phyloP scores from a whole-genome alignment of 2,329 filamentous ascomycete species.

The Tolypocladium guangdongense region DNA sequence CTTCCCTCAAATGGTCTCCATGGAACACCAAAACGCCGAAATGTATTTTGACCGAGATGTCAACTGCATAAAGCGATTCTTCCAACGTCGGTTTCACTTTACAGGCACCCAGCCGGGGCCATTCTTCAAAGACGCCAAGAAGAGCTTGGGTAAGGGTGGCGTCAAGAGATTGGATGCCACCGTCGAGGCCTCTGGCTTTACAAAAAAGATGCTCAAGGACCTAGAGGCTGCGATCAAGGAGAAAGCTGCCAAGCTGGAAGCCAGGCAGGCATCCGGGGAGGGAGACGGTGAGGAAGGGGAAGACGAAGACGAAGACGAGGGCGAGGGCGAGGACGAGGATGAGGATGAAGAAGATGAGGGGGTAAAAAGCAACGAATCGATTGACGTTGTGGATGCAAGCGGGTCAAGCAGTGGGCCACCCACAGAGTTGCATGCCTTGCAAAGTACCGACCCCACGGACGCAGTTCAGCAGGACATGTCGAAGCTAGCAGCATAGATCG shows the following conservation, averaged over 20 bases:
- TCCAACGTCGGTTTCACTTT: constrained; percentile 81
- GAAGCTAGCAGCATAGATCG: constrained; percentile 15
- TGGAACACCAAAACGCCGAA: constrained; percentile 85
- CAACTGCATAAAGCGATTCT: constrained; percentile 90
- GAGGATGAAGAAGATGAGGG: constrained; percentile 10
- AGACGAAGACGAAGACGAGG: constrained; percentile 18
- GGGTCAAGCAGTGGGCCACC: background rate
- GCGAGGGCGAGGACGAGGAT: constrained; percentile 15
- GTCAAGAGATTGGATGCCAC: constrained; percentile 69
- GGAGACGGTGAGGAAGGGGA: constrained; percentile 15
- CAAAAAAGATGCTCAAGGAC: constrained; percentile 93
- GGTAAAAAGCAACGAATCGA: background rate
- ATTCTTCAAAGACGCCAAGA: constrained; percentile 74
- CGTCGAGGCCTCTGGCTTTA: constrained; percentile 89
- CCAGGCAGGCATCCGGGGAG: constrained; percentile 16
- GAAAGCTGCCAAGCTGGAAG: constrained; percentile 43
- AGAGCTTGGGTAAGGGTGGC: constrained; percentile 54
- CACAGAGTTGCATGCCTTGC: background rate
- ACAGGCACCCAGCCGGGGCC: constrained; percentile 72
- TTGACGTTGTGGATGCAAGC: too few relatives aligned
- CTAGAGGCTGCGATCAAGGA: constrained; percentile 82
- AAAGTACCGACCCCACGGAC: background rate
- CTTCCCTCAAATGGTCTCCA: constrained; percentile 96
- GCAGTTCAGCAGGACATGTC: constrained; percentile 17
- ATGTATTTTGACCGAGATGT: constrained; percentile 98